Evolutionary conservation across 768 basidiomycete genomes (phyloP).

Genomic region (Trametes elegans): DNA sequence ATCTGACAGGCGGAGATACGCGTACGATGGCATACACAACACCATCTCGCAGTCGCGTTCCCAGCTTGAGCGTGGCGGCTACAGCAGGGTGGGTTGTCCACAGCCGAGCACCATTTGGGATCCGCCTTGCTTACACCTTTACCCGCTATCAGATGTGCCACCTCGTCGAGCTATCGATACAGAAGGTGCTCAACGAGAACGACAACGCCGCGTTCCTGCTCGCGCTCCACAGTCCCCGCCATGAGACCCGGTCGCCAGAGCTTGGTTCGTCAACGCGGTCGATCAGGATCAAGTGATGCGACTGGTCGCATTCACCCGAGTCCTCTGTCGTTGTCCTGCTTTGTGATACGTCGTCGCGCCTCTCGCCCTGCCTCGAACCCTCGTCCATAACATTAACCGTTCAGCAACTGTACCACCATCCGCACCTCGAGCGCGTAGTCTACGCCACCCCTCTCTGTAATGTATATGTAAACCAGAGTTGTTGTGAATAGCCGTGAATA

Average conservation of each 20-base stretch:
- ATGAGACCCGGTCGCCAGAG: conserved; percentile 32
- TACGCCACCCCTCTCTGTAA: conserved; percentile 10
- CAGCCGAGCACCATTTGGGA: too few species aligned
- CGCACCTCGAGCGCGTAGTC: conserved; percentile 3
- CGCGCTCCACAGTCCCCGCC: conserved; percentile 46
- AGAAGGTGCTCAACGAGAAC: conserved; percentile 62
- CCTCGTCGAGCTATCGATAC: conserved; percentile 69
- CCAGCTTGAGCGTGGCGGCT: conserved; percentile 56
- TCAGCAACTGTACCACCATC: conserved; percentile 25
- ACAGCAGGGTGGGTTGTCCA: conserved; percentile 44
- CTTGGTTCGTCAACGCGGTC: conserved; percentile 31
- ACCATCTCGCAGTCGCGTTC: conserved; percentile 69
- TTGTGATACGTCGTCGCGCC: neutral
- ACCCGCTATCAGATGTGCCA: conserved; percentile 54
- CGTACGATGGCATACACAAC: conserved; percentile 81
- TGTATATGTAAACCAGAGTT: conserved; percentile 10
- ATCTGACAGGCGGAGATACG: conserved; percentile 59
- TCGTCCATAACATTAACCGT: too few species aligned
- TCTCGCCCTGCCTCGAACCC: too few species aligned
- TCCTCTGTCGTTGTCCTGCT: conserved; percentile 9
- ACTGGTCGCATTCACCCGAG: neutral
- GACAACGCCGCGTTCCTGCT: conserved; percentile 69
- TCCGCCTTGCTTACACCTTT: neutral
- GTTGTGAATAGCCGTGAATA: neutral
- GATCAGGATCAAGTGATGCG: conserved; percentile 45